Base-by-base conservation (phyloP, 805 yeast species). In the Starmerella stellata region DNA sequence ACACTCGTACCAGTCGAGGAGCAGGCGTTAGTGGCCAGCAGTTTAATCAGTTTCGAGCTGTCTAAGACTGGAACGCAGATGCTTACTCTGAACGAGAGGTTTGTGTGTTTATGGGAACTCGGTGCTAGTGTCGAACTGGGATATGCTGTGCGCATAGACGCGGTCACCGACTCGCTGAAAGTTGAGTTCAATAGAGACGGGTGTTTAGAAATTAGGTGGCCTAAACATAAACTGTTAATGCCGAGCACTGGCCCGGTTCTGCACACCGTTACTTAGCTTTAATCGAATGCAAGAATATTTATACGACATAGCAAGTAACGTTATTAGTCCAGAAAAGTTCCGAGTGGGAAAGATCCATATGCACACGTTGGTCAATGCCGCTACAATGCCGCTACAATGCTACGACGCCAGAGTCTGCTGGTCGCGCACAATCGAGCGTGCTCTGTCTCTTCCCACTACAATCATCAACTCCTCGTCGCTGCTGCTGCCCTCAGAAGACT, bases 381-480 rank as follows among this genome's bases (percentile, higher is more conserved):
- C n/a, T n/a, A n/a, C n/a, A n/a, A n/a, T n/a, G n/a, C n/a, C n/a
- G n/a, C n/a, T n/a, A n/a, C n/a, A n/a, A n/a, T n/a, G n/a, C n/a
- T n/a, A n/a, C n/a, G n/a, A n/a, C n/a, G n/a, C n/a, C n/a, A n/a
- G n/a, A n/a, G n/a, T n/a, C n/a, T n/a, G 32, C 14, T 21, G 16
- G 28, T 23, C n/a, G 18, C 41, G 38, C 27, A 25, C 41, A 4
- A 30, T 18, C n/a, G 50, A 45, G n/a, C 49, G 43, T 25, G 46
- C 19, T 2, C 50, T 31, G 30, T 47, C 41, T 4, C 52, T 40
- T 5, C 47, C 50, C 5, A 50, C 45, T 1, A 48, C 53, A 5
- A 51, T 45, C 14, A 51, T 49, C 19, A 51, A 38, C 38, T 49
- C 52, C 13, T 51, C 53, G 14, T 44, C 46, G 31, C 50, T 45